phyloP scores from a whole-genome alignment of 208 protist genomes.

The Crithidia acanthocephali region DNA sequence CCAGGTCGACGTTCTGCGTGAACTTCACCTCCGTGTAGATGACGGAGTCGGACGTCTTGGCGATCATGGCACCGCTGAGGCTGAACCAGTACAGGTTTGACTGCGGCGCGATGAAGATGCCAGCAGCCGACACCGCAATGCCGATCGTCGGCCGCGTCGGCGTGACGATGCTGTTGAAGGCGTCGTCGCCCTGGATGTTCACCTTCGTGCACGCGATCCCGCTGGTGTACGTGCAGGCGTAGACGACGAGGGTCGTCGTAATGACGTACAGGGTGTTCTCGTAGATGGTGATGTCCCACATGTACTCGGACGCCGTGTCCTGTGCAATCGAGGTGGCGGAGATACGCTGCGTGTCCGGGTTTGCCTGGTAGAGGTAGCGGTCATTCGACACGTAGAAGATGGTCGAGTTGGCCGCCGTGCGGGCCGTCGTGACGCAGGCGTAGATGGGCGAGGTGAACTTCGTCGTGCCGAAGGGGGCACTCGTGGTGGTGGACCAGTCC shows the following conservation, averaged over 20 bases:
- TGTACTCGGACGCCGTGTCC: constrained; percentile 1
- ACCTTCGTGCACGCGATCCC: constrained; percentile 4
- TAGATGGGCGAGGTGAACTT: constrained; percentile 6
- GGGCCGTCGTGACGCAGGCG: constrained; percentile 23
- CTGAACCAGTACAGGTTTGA: constrained; percentile 38
- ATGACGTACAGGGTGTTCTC: constrained; percentile 35
- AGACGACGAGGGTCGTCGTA: constrained; percentile 23
- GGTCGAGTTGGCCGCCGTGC: constrained; percentile 15
- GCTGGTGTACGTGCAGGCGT: constrained; percentile 26
- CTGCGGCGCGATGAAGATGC: constrained; percentile 30
- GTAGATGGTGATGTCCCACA: constrained; percentile 40
- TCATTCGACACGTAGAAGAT: constrained; percentile 27
- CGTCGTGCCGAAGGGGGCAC: constrained; percentile 4
- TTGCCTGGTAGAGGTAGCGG: constrained; percentile 17
- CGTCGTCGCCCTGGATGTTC: constrained; percentile 10
- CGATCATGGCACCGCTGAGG: constrained; percentile 12
- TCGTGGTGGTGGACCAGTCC: constrained; percentile 15
- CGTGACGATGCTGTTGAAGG: not conserved
- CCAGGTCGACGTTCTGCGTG: not conserved
- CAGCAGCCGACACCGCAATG: constrained; percentile 18
- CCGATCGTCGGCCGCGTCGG: not conserved
- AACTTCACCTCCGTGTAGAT: constrained; percentile 16
- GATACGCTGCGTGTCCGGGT: constrained; percentile 24
- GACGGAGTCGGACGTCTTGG: constrained; percentile 2
- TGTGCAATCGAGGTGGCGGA: constrained; percentile 20